Conservation (phyloP, 345 rosid species). For the Moricandia arvensis region DNA sequence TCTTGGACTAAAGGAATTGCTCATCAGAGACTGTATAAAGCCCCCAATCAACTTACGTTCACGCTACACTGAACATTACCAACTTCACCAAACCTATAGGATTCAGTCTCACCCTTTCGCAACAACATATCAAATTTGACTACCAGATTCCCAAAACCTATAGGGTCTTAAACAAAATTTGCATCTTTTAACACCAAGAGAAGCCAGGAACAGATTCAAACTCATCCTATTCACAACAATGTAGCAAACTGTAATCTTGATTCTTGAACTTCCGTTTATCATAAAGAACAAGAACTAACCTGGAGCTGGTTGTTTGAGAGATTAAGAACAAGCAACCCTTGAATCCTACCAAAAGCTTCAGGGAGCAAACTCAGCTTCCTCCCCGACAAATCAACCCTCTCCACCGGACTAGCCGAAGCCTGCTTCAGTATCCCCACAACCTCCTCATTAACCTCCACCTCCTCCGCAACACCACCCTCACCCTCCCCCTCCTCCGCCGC, state of each 20-base stretch:
- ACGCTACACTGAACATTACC: slow-evolving; percentile 3
- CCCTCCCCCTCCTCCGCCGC: neutral
- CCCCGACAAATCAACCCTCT: slow-evolving; percentile 67
- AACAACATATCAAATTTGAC: no score
- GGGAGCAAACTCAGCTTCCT: slow-evolving; percentile 66
- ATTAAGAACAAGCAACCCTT: slow-evolving; percentile 59
- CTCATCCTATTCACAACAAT: neutral
- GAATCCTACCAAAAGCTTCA: slow-evolving; percentile 83
- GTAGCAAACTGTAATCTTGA: neutral
- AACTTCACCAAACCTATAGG: neutral
- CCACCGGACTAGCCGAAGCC: slow-evolving; percentile 53
- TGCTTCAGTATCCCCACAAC: slow-evolving; percentile 57
- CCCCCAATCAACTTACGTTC: neutral
- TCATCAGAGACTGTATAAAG: neutral
- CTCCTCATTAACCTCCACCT: slow-evolving; percentile 52
- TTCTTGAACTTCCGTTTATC: neutral
- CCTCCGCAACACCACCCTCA: slow-evolving; percentile 1
- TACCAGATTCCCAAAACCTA: neutral
- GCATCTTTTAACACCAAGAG: neutral
- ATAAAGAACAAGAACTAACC: slow-evolving; percentile 41
- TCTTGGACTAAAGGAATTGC: neutral
- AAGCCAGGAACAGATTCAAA: neutral
- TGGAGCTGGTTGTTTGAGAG: slow-evolving; percentile 76
- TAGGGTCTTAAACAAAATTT: neutral
- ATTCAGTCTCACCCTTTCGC: no score